Base-by-base conservation (phyloP, 2,329 filamentous ascomycete species). In the Colletotrichum cordylinicola region DNA sequence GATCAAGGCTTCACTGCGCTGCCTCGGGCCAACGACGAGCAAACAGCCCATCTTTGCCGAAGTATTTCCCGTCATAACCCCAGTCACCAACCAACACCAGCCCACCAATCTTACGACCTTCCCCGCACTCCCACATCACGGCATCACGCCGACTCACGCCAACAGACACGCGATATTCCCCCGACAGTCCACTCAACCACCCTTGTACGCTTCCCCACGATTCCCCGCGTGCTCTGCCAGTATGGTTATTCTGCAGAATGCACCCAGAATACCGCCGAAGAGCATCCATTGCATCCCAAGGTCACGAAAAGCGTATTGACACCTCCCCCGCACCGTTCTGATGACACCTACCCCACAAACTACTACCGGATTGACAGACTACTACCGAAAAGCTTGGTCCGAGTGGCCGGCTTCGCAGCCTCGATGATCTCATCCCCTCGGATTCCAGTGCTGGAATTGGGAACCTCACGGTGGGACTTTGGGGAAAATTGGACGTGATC, bases 121-220 rank as follows among this genome's bases (percentile, higher is more conserved):
- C 67, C 72, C 72, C 72, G 67, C 72, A 70, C 29, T 58, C 67
- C 58, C 67, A 72, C 72, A 39, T 61, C n/a, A 48, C 48, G 58
- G 61, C 29, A 71, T 24, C 52, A 13, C 48, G 15, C 29, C 52
- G 31, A 27, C 27, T 58, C 68, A 61, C 55, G 67, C 15, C 15
- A 60, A 27, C 33, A 43, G 58, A 35, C 43, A 37, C 58, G 43
- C 43, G 27, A 58, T 27, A 24, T 43, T 43, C 56, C 15, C 27
- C 61, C 37, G 61, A 13, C 37, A 31, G 2, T n/a, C 35, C 71
- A 58, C 6, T 27, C 60, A 58, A 15, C 4, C 9, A 37, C 33
- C 52, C 60, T n/a, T 66, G 60, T 27, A 4, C 6, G 12, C 29
- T 66, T 60, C 58, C 56, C 68, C 67, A 61, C 68, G 68, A 55